Conservation (phyloP, 2,329 filamentous ascomycete genomes). For the Pseudophaeomoniella oleicola region DNA sequence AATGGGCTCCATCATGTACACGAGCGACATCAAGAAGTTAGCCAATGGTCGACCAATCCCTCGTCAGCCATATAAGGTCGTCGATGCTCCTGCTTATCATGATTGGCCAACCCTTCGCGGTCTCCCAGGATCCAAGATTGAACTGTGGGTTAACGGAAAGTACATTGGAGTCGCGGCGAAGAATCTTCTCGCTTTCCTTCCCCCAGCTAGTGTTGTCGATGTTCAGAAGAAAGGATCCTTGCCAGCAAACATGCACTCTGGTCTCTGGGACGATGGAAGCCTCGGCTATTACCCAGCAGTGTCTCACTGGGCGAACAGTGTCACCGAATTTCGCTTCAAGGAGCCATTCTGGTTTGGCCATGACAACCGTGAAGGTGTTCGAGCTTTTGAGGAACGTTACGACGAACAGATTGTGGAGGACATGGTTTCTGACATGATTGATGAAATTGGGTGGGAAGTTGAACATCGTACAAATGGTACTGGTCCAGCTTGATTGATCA, state of each 20-base stretch:
- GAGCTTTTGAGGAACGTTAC: conserved; percentile 63
- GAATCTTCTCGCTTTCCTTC: conserved; percentile 77
- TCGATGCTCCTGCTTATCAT: conserved; percentile 46
- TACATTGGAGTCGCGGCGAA: conserved; percentile 78
- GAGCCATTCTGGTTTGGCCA: conserved; percentile 67
- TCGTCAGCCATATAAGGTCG: conserved; percentile 26
- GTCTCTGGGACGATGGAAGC: conserved; percentile 70
- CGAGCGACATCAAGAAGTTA: conserved; percentile 11
- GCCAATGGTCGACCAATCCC: conserved; percentile 11
- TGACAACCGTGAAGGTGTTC: conserved; percentile 19
- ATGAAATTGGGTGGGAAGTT: conserved; percentile 48
- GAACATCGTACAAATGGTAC: no score
- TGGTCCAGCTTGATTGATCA: no score
- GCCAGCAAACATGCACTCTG: conserved; percentile 18
- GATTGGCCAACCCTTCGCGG: conserved; percentile 69
- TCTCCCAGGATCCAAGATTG: conserved; percentile 71
- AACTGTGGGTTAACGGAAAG: conserved; percentile 83
- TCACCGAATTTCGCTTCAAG: conserved; percentile 87
- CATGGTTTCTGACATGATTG: conserved; percentile 79
- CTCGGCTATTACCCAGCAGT: conserved; percentile 92
- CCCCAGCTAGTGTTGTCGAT: conserved; percentile 48
- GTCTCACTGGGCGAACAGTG: conserved; percentile 80
- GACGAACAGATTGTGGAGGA: conserved; percentile 92
- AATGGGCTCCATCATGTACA: conserved; percentile 11
- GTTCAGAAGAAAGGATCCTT: conserved; percentile 50